phyloP scores from a whole-genome alignment of 140 eudicot species.

The Ambrosia hybrid region DNA sequence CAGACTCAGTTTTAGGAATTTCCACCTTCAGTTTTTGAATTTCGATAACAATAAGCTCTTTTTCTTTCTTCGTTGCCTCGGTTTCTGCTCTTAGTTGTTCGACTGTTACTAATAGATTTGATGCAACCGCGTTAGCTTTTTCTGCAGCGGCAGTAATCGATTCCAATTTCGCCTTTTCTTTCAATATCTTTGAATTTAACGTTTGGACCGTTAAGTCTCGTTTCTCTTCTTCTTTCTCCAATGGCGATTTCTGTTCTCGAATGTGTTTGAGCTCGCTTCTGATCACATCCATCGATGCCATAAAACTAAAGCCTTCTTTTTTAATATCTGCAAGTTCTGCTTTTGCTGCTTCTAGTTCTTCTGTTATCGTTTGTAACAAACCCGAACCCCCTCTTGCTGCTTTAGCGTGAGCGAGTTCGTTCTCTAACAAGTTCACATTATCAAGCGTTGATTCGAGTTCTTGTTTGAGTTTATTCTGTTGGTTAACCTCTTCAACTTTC shows the following conservation, averaged over 20 bases:
- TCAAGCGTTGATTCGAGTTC: conserved; percentile 44
- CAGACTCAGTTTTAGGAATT: conserved; percentile 53
- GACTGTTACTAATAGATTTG: conserved; percentile 45
- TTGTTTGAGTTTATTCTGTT: conserved; percentile 38
- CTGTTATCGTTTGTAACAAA: conserved; percentile 26
- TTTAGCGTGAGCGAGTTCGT: conserved; percentile 42
- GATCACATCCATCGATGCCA: conserved; percentile 72
- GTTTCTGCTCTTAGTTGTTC: conserved; percentile 59
- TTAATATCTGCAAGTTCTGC: conserved; percentile 47
- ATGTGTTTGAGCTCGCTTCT: conserved; percentile 54
- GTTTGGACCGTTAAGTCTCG: conserved; percentile 46
- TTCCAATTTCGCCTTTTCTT: conserved; percentile 59
- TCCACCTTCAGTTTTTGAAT: conserved; percentile 39
- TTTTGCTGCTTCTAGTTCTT: conserved; percentile 55
- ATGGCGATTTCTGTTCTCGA: conserved; percentile 37
- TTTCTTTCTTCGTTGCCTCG: conserved; percentile 51
- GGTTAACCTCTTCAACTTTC: conserved; percentile 39
- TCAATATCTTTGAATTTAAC: conserved; percentile 61
- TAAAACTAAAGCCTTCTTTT: conserved; percentile 53
- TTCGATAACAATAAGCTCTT: conserved; percentile 38
- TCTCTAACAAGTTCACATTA: conserved; percentile 41
- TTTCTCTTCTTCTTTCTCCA: conserved; percentile 53
- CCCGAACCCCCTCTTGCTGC: conserved; percentile 38
- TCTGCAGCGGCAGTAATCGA: conserved; percentile 49
- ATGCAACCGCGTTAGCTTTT: conserved; percentile 46